Evolutionary conservation across 345 rosid genomes (phyloP).

Genomic region (Linum tenue): DNA sequence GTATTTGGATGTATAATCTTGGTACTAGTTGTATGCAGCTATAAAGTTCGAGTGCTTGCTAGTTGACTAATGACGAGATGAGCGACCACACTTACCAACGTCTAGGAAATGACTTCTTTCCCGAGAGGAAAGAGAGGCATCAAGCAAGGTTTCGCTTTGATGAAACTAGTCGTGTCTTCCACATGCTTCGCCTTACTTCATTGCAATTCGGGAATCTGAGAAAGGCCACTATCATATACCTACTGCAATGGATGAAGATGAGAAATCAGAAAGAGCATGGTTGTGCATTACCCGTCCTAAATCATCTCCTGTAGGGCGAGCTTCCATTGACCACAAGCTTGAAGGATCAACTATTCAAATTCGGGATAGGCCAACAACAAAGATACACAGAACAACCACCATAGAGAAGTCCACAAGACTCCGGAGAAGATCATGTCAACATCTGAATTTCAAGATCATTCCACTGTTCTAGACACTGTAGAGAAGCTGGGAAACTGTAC

Average conservation of each 20-base stretch:
- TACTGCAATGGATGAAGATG: slow-evolving; percentile 28
- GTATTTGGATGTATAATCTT: too few species aligned
- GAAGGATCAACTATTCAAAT: slow-evolving; percentile 25
- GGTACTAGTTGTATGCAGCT: slow-evolving; percentile 83
- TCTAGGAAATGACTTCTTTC: slow-evolving; percentile 62
- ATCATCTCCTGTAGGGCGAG: slow-evolving; percentile 9
- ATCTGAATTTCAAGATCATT: slow-evolving; percentile 18
- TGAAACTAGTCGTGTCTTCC: slow-evolving; percentile 39
- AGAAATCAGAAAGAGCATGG: slow-evolving; percentile 38
- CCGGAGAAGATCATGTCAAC: slow-evolving; percentile 25
- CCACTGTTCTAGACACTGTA: slow-evolving; percentile 33
- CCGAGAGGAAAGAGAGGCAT: slow-evolving; percentile 73
- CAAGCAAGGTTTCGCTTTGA: slow-evolving; percentile 54
- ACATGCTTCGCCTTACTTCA: slow-evolving; percentile 53
- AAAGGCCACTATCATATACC: slow-evolving; percentile 69
- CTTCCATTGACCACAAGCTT: slow-evolving; percentile 8
- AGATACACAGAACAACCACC: slow-evolving; percentile 5
- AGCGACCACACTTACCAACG: slow-evolving; percentile 71
- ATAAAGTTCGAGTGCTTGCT: slow-evolving; percentile 52
- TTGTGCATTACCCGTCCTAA: slow-evolving; percentile 43
- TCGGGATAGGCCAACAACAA: slow-evolving; percentile 11
- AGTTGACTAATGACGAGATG: slow-evolving; percentile 71
- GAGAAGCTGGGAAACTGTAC: slow-evolving; percentile 38
- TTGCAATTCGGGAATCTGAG: slow-evolving; percentile 66
- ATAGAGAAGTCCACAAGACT: slow-evolving; percentile 25